Percentiles rank a stretch among this genome's conserved stretches.
These are phyloP conservation scores for Centella asiatica DNA, from an alignment of 129 eudicot genomes.

Conservation along the genomic window DNA sequence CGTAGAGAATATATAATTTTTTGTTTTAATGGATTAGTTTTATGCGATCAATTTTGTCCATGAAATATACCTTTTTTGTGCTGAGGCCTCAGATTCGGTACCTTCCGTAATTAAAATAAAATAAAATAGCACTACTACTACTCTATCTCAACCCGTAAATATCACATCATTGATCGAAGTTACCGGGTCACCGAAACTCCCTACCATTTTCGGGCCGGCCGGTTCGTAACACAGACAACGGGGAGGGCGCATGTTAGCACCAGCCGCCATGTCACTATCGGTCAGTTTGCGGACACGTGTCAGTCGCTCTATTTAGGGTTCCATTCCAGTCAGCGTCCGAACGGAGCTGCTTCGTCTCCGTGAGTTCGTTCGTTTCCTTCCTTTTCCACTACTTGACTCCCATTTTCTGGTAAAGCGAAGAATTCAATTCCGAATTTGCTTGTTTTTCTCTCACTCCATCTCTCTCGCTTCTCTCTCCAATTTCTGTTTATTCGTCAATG, in stretches of 20 bases:
- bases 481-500: conserved; percentile 19
- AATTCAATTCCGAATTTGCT: conserved; percentile 6
- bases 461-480: neutral
- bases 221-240: neutral
- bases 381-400: conserved; percentile 12
- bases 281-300: conserved; percentile 6
- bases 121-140: too few species aligned
- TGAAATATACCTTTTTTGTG: too few species aligned
- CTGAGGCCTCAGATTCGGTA: too few species aligned
- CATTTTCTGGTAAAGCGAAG: conserved; percentile 14
- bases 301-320: conserved; percentile 20
- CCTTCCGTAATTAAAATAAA: too few species aligned
- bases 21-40: too few species aligned
- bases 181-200: neutral
- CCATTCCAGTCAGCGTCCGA: conserved; percentile 21
- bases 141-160: too few species aligned
- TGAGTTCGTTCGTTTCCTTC: conserved; percentile 17
- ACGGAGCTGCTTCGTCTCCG: conserved; percentile 14
- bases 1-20: too few species aligned
- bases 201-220: neutral
- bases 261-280: conserved; percentile 7
- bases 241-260: neutral
- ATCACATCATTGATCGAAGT: neutral
- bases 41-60: too few species aligned
- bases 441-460: conserved; percentile 13